Evolutionary conservation across 2,329 filamentous ascomycete genomes (phyloP).

Genomic region (Penicillium sp.): DNA sequence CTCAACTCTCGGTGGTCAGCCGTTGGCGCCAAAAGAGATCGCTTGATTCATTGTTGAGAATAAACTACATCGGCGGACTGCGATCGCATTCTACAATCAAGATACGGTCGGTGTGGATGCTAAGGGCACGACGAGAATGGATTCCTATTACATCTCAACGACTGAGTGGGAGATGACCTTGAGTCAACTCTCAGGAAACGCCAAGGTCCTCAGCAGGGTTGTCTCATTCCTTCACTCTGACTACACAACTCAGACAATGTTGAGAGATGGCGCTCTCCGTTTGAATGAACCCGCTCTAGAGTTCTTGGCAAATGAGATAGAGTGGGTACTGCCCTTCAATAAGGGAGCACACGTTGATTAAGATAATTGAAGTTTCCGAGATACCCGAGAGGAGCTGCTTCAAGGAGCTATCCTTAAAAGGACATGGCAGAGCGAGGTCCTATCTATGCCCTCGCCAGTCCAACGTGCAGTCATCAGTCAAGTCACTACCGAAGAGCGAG

Average conservation of each 20-base stretch:
- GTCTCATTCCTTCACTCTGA: slow-evolving; percentile 14
- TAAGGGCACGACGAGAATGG: slow-evolving; percentile 3
- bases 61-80: slow-evolving; percentile 1
- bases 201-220: slow-evolving; percentile 7
- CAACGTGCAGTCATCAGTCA: slow-evolving; percentile 12
- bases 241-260: not conserved
- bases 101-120: slow-evolving; percentile 8
- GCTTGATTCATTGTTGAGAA: slow-evolving; percentile 10
- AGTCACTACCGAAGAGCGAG: slow-evolving; percentile 7
- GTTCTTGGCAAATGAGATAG: slow-evolving; percentile 3
- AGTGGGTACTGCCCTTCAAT: not conserved
- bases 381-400: slow-evolving; percentile 12
- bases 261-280: not conserved
- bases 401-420: slow-evolving; percentile 9
- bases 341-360: not conserved
- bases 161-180: slow-evolving; percentile 12
- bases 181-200: slow-evolving; percentile 8
- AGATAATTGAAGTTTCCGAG: slow-evolving; percentile 3
- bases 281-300: not conserved
- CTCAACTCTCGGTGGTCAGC: slow-evolving; percentile 5
- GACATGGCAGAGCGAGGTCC: not conserved
- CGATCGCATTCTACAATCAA: slow-evolving; percentile 5
- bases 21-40: slow-evolving; percentile 9
- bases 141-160: slow-evolving; percentile 1
- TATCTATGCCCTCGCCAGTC: slow-evolving; percentile 11